Conservation (phyloP, 495 filamentous ascomycete genomes). For the Saxophila tyrrhenica region DNA sequence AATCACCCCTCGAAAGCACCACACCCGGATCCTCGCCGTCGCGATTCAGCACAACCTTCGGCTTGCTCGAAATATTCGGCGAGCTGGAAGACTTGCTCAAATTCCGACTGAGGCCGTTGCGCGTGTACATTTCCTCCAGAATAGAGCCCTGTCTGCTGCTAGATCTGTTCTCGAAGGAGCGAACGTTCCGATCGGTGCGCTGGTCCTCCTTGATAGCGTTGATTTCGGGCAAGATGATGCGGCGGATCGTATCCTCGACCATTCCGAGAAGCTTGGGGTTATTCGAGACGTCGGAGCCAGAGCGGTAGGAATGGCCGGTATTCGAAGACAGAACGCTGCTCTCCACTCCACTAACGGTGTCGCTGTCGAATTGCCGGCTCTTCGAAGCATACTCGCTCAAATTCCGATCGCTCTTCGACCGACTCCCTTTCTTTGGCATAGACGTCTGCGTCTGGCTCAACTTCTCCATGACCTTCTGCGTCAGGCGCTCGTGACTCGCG, state of each 20-base stretch:
- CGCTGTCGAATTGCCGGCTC: constrained; percentile 44
- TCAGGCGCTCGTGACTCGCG: constrained; percentile 60
- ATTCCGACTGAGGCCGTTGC: constrained; percentile 44
- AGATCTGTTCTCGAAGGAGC: constrained; percentile 51
- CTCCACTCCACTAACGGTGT: constrained; percentile 56
- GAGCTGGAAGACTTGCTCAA: constrained; percentile 60
- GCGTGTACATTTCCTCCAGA: constrained; percentile 12
- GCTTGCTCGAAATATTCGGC: constrained; percentile 52
- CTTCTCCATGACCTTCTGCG: constrained; percentile 61
- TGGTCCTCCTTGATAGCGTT: constrained; percentile 84
- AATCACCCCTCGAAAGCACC: constrained; percentile 43
- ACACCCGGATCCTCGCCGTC: constrained; percentile 48
- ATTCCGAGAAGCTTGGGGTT: constrained; percentile 92
- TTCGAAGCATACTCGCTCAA: constrained; percentile 50
- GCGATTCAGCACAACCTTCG: constrained; percentile 52
- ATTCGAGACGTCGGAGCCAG: constrained; percentile 57
- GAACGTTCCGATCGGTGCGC: constrained; percentile 48
- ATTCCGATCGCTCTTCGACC: constrained; percentile 39
- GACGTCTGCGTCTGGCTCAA: constrained; percentile 18
- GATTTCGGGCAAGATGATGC: constrained; percentile 83
- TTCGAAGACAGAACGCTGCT: constrained; percentile 65
- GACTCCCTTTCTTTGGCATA: constrained; percentile 37
- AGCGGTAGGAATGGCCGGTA: constrained; percentile 62
- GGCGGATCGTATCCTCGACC: constrained; percentile 89
- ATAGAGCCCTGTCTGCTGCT: constrained; percentile 10